Evolutionary conservation across 768 basidiomycete genomes (phyloP).

Genomic region (Suillus decipiens): DNA sequence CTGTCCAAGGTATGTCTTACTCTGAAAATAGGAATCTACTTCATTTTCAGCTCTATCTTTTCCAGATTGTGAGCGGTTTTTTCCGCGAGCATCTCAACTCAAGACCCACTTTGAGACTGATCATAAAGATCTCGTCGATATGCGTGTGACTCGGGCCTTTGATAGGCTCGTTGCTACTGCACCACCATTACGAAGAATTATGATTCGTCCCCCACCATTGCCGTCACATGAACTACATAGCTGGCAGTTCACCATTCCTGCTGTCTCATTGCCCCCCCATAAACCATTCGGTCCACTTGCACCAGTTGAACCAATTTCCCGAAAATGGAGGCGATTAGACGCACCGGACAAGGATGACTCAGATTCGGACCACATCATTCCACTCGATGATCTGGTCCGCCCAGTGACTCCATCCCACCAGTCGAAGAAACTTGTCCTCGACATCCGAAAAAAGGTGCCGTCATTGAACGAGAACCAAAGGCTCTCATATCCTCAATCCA

Average conservation of each 20-base stretch:
- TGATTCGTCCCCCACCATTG: constrained; percentile 17
- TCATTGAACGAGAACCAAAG: constrained; percentile 4
- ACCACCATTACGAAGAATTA: constrained; percentile 13
- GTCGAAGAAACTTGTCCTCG: constrained; percentile 9
- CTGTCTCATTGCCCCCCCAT: constrained; percentile 1
- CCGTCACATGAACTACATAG: constrained; percentile 8
- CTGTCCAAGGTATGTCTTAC: constrained; percentile 23
- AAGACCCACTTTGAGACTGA: constrained; percentile 24
- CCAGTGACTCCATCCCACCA: not conserved
- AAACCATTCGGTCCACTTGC: not conserved
- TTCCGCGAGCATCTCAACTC: constrained; percentile 28
- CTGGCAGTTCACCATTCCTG: not conserved
- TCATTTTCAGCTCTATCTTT: constrained; percentile 13
- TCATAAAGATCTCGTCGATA: constrained; percentile 24
- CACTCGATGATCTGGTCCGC: constrained; percentile 26
- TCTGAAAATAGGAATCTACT: not conserved
- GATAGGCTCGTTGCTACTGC: constrained; percentile 21
- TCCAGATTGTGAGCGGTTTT: constrained; percentile 26
- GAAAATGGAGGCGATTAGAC: constrained; percentile 35
- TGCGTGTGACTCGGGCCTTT: constrained; percentile 17
- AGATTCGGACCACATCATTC: constrained; percentile 14
- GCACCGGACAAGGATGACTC: constrained; percentile 24
- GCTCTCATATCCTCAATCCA: constrained; percentile 28
- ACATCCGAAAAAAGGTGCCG: constrained; percentile 16
- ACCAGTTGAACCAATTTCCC: constrained; percentile 21